phyloP scores from a whole-genome alignment of 2,329 filamentous ascomycete species.

The Cladosporium halotolerans region DNA sequence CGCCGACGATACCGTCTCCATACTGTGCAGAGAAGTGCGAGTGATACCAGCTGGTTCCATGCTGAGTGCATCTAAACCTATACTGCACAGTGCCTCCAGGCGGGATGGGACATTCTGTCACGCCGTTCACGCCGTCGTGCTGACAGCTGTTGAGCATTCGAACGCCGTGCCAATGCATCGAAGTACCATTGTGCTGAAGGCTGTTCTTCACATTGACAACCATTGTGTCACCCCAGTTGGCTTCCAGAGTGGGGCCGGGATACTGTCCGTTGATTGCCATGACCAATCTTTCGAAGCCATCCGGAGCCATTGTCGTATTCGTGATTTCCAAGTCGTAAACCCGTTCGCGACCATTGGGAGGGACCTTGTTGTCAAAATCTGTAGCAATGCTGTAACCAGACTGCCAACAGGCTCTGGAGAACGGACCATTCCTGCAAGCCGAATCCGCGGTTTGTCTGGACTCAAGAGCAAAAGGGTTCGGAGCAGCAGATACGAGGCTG shows the following conservation, averaged over 20 bases:
- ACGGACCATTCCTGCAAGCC: slow-evolving; percentile 32
- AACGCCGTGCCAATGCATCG: slow-evolving; percentile 47
- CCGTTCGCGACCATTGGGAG: slow-evolving; percentile 32
- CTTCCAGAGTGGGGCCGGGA: slow-evolving; percentile 41
- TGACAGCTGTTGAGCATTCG: slow-evolving; percentile 46
- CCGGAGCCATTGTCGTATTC: slow-evolving; percentile 39
- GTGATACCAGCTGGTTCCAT: slow-evolving; percentile 37
- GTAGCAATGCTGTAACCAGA: slow-evolving; percentile 33
- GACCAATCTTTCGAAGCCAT: slow-evolving; percentile 38
- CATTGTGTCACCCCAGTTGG: slow-evolving; percentile 36
- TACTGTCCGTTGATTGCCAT: slow-evolving; percentile 41
- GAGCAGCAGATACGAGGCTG: neutral
- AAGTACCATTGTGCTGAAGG: slow-evolving; percentile 34
- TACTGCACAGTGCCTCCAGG: slow-evolving; percentile 27
- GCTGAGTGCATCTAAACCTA: slow-evolving; percentile 33
- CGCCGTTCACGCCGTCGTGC: slow-evolving; percentile 41
- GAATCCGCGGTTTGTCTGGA: slow-evolving; percentile 13
- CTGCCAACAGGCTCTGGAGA: slow-evolving; percentile 33
- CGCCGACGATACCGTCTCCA: slow-evolving; percentile 35
- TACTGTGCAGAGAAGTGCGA: slow-evolving; percentile 35
- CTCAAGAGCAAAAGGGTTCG: neutral
- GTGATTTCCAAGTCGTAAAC: slow-evolving; percentile 40
- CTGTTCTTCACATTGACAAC: slow-evolving; percentile 28
- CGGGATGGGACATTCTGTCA: slow-evolving; percentile 39
- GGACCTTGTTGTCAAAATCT: slow-evolving; percentile 31